Evolutionary conservation across 768 basidiomycete genomes (phyloP).

Genomic region (Roridomyces roridus): DNA sequence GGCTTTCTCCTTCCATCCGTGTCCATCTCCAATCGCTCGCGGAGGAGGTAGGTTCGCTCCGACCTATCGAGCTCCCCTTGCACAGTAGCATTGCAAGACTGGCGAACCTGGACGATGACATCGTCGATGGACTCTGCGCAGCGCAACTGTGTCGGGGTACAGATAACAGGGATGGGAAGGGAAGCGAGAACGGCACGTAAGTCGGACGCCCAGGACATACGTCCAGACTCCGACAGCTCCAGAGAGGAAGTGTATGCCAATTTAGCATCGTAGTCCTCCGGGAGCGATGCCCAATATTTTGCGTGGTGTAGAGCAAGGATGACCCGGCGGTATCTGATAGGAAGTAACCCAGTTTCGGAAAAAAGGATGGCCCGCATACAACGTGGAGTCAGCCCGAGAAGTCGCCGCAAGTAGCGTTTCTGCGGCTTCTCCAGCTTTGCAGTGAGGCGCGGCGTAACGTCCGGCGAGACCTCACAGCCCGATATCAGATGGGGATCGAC

Average conservation of each 20-base stretch:
- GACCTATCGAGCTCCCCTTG: constrained; percentile 1
- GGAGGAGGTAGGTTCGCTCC: constrained; percentile 1
- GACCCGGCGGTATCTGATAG: constrained; percentile 27
- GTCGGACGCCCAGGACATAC: constrained; percentile 7
- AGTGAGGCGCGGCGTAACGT: constrained; percentile 11
- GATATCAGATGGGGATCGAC: constrained; percentile 29
- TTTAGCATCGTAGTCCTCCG: not conserved
- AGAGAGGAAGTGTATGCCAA: not conserved
- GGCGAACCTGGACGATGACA: not conserved
- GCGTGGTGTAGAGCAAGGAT: constrained; percentile 26
- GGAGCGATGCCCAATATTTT: constrained; percentile 14
- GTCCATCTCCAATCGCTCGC: not conserved
- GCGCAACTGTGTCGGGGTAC: not conserved
- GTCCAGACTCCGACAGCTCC: not conserved
- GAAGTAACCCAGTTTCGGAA: constrained; percentile 32
- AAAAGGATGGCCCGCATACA: constrained; percentile 25
- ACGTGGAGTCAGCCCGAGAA: constrained; percentile 24
- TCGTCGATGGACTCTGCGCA: not conserved
- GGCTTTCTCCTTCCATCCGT: not conserved
- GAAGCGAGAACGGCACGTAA: constrained; percentile 5
- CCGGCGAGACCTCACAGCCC: constrained; percentile 26
- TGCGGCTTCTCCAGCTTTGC: constrained; percentile 26
- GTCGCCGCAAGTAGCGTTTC: constrained; percentile 23
- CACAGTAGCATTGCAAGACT: not conserved
- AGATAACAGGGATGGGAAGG: constrained; percentile 1